phyloP scores from a whole-genome alignment of 176 grass and related monocot genomes.

The Pontederia paniculata region DNA sequence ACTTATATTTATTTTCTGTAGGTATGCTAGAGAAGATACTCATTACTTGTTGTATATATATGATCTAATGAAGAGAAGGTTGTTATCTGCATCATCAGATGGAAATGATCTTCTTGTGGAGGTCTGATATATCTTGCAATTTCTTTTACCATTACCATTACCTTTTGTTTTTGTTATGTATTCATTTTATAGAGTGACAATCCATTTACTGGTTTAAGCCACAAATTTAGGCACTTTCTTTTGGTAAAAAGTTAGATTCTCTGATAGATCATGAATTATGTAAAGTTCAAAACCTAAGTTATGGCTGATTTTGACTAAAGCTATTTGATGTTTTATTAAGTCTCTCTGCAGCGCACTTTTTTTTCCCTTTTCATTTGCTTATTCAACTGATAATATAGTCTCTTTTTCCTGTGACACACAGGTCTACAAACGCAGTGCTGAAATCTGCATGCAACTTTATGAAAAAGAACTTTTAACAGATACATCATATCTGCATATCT shows the following conservation, averaged over 20 bases:
- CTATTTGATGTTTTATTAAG: too few relatives aligned
- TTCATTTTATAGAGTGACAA: neutral
- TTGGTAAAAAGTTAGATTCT: too few relatives aligned
- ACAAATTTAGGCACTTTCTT: too few relatives aligned
- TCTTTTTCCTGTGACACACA: constrained; percentile 19
- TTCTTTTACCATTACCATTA: constrained; percentile 15
- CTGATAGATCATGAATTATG: too few relatives aligned
- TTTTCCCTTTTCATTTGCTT: neutral
- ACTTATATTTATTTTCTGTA: constrained; percentile 26
- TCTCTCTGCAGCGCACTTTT: neutral
- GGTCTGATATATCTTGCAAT: constrained; percentile 20
- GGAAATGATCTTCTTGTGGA: constrained; percentile 77
- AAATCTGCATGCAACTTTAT: constrained; percentile 87
- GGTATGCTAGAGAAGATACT: constrained; percentile 99
- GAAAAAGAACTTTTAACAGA: constrained; percentile 85
- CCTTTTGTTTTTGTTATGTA: neutral
- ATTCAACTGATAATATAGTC: neutral
- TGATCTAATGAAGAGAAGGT: constrained; percentile 75
- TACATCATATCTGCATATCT: constrained; percentile 81
- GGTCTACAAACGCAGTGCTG: constrained; percentile 73
- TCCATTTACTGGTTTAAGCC: too few relatives aligned
- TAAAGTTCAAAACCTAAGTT: too few relatives aligned
- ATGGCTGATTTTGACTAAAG: too few relatives aligned
- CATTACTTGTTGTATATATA: constrained; percentile 90
- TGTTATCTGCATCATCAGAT: constrained; percentile 40